These are phyloP conservation scores for Hygrophoropsis aurantiaca DNA, from an alignment of 768 basidiomycete species.

Conservation along the genomic window DNA sequence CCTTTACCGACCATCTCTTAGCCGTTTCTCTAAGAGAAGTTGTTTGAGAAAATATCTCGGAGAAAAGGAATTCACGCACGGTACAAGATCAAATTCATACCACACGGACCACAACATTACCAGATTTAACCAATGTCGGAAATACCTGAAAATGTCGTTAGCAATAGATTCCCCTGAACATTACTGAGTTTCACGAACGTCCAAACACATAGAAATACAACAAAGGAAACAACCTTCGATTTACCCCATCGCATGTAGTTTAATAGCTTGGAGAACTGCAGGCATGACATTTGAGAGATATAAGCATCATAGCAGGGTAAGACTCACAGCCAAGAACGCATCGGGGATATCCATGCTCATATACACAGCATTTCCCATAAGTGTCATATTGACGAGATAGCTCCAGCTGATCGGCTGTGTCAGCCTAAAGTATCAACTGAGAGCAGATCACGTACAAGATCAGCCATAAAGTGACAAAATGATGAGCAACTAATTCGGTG, in stretches of 20 bases:
- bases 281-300: neutral
- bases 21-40: conserved; percentile 44
- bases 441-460: conserved; percentile 60
- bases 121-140: conserved; percentile 90
- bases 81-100: conserved; percentile 71
- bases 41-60: conserved; percentile 2
- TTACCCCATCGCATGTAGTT: conserved; percentile 80
- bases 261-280: conserved; percentile 77
- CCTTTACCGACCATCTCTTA: conserved; percentile 56
- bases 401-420: conserved; percentile 64
- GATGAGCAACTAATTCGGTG: conserved; percentile 82
- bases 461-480: conserved; percentile 93
- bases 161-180: neutral
- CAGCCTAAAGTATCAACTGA: conserved; percentile 6
- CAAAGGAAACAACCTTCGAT: conserved; percentile 63
- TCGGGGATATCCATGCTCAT: conserved; percentile 98
- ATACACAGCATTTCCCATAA: conserved; percentile 89
- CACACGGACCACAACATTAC: conserved; percentile 86
- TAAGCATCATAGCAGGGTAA: neutral
- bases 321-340: conserved; percentile 75
- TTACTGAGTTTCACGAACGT: conserved; percentile 52
- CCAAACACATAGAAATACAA: conserved; percentile 71
- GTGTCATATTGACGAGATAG: conserved; percentile 74
- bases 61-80: conserved; percentile 48
- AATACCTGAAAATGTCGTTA: conserved; percentile 57